phyloP scores from a whole-genome alignment of 306 rosid species.

The Mucuna pruriens region DNA sequence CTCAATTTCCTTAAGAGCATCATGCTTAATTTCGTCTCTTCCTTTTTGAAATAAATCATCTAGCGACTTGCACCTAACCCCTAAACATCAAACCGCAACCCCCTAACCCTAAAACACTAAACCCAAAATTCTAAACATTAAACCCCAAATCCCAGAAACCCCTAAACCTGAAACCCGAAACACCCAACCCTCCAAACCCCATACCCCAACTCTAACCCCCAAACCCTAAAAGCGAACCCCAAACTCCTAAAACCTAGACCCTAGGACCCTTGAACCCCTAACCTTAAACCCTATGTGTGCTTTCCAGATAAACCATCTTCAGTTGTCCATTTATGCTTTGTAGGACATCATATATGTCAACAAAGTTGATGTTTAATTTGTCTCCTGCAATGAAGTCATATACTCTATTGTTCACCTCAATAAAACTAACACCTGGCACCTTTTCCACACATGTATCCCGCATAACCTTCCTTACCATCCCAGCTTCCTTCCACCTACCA shows the following conservation, averaged over 20 bases:
- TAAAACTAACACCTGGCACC: slow-evolving; percentile 61
- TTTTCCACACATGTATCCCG: slow-evolving; percentile 61
- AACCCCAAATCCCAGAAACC: too few species aligned
- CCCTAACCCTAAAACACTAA: too few species aligned
- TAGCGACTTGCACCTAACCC: slow-evolving; percentile 68
- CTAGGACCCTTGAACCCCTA: too few species aligned
- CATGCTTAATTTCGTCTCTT: slow-evolving; percentile 58
- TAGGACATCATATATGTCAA: slow-evolving; percentile 47
- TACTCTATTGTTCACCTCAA: slow-evolving; percentile 65
- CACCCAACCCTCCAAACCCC: too few species aligned
- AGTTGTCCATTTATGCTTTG: slow-evolving; percentile 49
- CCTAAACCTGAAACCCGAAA: too few species aligned
- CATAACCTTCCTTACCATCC: slow-evolving; percentile 68
- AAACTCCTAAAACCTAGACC: too few species aligned
- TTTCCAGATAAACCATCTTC: slow-evolving; percentile 36
- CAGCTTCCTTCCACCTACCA: slow-evolving; percentile 70
- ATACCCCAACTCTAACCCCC: too few species aligned
- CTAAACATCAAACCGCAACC: too few species aligned
- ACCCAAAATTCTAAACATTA: too few species aligned
- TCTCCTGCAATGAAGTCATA: slow-evolving; percentile 74
- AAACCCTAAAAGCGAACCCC: too few species aligned
- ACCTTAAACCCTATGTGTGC: not conserved
- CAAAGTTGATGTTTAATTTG: slow-evolving; percentile 45
- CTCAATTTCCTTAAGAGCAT: slow-evolving; percentile 61
- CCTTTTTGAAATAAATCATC: slow-evolving; percentile 70